These are phyloP conservation scores for Sordaria brevicollis DNA, from an alignment of 495 filamentous ascomycete species.

Conservation along the genomic window DNA sequence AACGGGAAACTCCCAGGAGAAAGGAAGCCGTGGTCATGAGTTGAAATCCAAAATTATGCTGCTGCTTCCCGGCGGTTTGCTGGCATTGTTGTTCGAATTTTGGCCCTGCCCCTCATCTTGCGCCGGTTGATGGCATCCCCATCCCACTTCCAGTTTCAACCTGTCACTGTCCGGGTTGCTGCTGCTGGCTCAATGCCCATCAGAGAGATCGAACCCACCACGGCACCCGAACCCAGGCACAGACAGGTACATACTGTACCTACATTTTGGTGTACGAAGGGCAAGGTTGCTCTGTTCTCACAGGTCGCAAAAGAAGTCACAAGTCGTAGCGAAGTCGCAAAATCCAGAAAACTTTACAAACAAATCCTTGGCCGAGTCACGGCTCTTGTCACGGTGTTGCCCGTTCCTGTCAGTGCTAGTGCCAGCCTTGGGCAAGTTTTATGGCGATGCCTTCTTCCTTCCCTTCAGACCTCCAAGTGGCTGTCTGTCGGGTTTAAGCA, in stretches of 20 bases:
- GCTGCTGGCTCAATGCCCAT: not conserved
- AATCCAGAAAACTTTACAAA: not conserved
- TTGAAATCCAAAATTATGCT: not conserved
- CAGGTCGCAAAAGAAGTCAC: not conserved
- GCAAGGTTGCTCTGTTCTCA: not conserved
- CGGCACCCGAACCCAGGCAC: not conserved
- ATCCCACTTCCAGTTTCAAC: not conserved
- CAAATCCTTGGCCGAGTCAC: not conserved
- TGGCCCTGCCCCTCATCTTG: not conserved
- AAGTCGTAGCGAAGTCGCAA: not conserved
- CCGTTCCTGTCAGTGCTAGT: not conserved
- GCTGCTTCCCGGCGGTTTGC: not conserved
- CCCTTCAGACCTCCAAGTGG: too few relatives aligned
- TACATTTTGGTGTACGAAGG: not conserved
- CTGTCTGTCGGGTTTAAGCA: not conserved
- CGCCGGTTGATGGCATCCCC: not conserved
- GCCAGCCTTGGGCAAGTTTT: not conserved
- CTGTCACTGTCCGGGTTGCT: not conserved
- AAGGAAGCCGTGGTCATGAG: not conserved
- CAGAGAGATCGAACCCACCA: not conserved
- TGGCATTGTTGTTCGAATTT: not conserved
- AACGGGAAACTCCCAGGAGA: not conserved
- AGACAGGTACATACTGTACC: not conserved
- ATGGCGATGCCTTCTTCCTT: not conserved
- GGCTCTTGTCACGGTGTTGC: not conserved